phyloP scores from a whole-genome alignment of 1,284 basidiomycete genomes.

The Malassezia nana region DNA sequence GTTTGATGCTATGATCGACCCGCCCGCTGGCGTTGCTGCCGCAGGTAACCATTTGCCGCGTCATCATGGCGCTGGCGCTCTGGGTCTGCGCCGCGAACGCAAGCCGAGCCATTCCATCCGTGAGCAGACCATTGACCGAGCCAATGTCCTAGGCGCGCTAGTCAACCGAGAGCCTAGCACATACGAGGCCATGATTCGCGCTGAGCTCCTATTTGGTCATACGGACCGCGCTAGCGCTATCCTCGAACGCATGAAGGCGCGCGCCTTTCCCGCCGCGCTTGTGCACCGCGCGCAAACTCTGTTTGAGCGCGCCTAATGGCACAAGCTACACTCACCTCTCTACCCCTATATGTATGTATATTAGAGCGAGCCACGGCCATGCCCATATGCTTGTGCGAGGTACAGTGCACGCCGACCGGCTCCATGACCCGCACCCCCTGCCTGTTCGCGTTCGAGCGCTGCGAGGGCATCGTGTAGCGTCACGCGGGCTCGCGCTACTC shows the following conservation, averaged over 20 bases:
- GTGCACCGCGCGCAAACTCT: constrained; percentile 33
- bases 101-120: neutral
- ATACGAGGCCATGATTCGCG: constrained; percentile 88
- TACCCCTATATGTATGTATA: neutral
- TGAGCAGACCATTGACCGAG: constrained; percentile 5
- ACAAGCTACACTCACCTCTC: neutral
- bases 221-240: constrained; percentile 62
- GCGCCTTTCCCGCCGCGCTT: constrained; percentile 52
- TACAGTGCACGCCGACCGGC: constrained; percentile 20
- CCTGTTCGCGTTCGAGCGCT: constrained; percentile 35
- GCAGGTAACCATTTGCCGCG: constrained; percentile 67
- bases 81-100: constrained; percentile 48
- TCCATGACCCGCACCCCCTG: constrained; percentile 21
- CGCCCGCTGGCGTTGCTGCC: constrained; percentile 74
- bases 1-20: constrained; percentile 81
- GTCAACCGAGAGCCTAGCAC: constrained; percentile 82
- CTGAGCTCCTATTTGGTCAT: constrained; percentile 71
- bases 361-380: constrained; percentile 4
- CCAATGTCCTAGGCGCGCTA: constrained; percentile 50
- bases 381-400: constrained; percentile 14
- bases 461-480: constrained; percentile 40
- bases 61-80: constrained; percentile 49
- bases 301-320: constrained; percentile 16
- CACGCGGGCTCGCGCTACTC: constrained; percentile 29
- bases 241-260: constrained; percentile 63